Conservation (phyloP, 2,329 filamentous ascomycete species). For the Fusarium palustre region DNA sequence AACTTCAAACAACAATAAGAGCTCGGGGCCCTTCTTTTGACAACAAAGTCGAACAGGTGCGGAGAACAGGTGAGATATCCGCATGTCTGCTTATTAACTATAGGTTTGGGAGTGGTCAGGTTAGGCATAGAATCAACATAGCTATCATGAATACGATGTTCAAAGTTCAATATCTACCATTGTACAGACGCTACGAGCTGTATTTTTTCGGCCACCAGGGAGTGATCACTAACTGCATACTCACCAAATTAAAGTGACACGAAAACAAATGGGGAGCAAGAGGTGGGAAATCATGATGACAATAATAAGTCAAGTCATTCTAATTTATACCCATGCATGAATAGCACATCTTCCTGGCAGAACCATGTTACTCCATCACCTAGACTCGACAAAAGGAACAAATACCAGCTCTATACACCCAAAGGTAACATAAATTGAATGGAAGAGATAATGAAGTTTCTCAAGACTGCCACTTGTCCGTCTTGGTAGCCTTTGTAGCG, state of each 20-base stretch:
- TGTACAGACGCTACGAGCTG: not conserved
- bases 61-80: constrained; percentile 7
- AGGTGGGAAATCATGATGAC: not conserved
- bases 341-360: not conserved
- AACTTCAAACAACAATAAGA: constrained; percentile 3
- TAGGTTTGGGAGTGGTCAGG: constrained; percentile 5
- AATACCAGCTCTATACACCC: not conserved
- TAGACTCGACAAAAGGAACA: not conserved
- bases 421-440: not conserved
- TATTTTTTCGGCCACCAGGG: not conserved
- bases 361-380: not conserved
- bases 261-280: not conserved
- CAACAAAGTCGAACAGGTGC: constrained; percentile 21
- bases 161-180: not conserved
- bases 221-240: not conserved
- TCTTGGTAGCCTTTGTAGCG: constrained; percentile 43
- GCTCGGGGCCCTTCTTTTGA: constrained; percentile 14
- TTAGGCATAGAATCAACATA: constrained; percentile 27
- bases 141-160: constrained; percentile 19
- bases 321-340: not conserved
- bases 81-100: constrained; percentile 9
- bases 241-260: not conserved
- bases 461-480: constrained; percentile 49
- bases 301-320: not conserved
- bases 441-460: not conserved